phyloP scores from a whole-genome alignment of 176 grass and related monocot species.

The Lolium perenne region DNA sequence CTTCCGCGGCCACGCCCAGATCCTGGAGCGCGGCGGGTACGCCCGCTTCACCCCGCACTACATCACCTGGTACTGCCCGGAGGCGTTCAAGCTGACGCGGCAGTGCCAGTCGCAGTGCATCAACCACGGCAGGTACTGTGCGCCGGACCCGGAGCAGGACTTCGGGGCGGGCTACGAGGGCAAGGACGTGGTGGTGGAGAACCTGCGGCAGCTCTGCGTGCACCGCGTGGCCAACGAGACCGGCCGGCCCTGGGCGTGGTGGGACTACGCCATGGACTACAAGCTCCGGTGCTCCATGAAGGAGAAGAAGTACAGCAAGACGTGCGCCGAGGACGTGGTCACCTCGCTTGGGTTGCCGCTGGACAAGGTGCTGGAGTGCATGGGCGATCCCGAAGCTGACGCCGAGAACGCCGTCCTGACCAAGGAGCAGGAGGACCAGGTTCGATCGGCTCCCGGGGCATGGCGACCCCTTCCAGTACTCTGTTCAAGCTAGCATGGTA shows the following conservation, averaged over 20 bases:
- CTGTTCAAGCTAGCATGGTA: no score
- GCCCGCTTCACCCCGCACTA: slow-evolving; percentile 92
- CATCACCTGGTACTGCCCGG: slow-evolving; percentile 96
- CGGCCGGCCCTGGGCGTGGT: slow-evolving; percentile 82
- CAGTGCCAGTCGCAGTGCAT: slow-evolving; percentile 93
- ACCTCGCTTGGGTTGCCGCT: slow-evolving; percentile 51
- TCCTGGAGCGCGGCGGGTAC: slow-evolving; percentile 78
- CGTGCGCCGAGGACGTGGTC: slow-evolving; percentile 81
- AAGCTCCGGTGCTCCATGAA: slow-evolving; percentile 97
- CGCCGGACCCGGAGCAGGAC: slow-evolving; percentile 90
- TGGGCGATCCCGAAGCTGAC: slow-evolving; percentile 94
- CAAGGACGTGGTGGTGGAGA: slow-evolving; percentile 88
- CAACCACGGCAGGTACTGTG: slow-evolving; percentile 91
- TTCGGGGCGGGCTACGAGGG: slow-evolving; percentile 85
- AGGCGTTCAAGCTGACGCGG: slow-evolving; percentile 58
- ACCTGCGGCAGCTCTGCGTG: slow-evolving; percentile 88
- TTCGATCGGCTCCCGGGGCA: slow-evolving; percentile 9
- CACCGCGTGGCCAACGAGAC: slow-evolving; percentile 80
- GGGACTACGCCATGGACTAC: slow-evolving; percentile 95
- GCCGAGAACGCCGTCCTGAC: slow-evolving; percentile 80
- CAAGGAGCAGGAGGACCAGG: slow-evolving; percentile 88
- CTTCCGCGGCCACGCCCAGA: slow-evolving; percentile 86
- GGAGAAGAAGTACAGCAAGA: slow-evolving; percentile 90
- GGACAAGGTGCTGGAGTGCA: slow-evolving; percentile 79
- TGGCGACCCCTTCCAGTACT: no score